These are phyloP conservation scores for Recurvomyces mirabilis DNA, from an alignment of 495 filamentous ascomycete species.

Conservation along the genomic window DNA sequence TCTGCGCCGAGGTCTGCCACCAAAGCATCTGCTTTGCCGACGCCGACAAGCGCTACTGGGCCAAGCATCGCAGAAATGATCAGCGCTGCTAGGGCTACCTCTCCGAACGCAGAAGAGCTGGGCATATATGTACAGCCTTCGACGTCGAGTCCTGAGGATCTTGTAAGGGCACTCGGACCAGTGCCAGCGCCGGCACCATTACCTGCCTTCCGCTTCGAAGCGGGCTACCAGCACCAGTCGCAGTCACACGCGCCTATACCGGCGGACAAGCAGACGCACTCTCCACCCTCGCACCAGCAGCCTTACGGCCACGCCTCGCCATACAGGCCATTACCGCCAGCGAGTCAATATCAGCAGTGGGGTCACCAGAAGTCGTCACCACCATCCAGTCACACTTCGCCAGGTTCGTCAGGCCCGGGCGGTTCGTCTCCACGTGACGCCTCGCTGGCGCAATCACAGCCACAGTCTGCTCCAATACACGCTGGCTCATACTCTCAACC, in stretches of 20 bases:
- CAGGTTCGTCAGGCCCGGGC: no score
- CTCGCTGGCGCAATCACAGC: no score
- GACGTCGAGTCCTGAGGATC: constrained; percentile 8
- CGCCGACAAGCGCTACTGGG: background rate
- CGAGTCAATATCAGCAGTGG: no score
- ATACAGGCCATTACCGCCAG: no score
- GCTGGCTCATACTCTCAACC: no score
- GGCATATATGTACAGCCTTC: constrained; percentile 10
- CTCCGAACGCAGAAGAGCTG: constrained; percentile 8
- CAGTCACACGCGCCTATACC: no score
- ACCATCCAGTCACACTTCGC: no score
- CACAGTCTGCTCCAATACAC: background rate
- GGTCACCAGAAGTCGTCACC: no score
- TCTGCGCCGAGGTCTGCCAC: background rate
- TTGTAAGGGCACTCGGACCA: constrained; percentile 13
- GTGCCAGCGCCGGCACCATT: constrained; percentile 9
- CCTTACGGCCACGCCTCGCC: no score
- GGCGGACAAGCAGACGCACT: background rate
- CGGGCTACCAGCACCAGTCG: no score
- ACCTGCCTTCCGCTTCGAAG: background rate
- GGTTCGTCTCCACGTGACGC: no score
- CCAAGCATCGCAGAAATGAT: background rate
- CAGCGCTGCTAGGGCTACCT: constrained; percentile 2
- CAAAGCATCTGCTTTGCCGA: background rate
- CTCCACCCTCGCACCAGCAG: background rate